Evolutionary conservation across 352 stramenopile genomes (phyloP).

Genomic region (Pythium pyrilobum): DNA sequence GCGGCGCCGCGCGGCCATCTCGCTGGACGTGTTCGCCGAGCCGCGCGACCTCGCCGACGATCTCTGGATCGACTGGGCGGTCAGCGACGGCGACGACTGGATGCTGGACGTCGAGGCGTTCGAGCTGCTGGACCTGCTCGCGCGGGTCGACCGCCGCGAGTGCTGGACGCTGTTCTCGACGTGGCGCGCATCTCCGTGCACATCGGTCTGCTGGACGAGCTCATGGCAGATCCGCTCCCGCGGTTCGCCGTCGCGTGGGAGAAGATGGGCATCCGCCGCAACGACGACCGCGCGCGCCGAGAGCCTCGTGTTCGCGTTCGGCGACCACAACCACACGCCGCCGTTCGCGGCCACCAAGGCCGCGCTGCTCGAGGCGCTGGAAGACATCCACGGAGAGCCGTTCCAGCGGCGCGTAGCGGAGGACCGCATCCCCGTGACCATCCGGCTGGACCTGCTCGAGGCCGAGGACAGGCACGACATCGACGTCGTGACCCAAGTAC

Average conservation of each 20-base stretch:
- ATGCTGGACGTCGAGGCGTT: not conserved
- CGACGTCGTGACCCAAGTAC: no score
- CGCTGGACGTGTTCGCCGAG: not conserved
- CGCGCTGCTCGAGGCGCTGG: not conserved
- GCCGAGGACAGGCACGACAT: no score
- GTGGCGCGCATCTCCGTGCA: not conserved
- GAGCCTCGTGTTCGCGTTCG: not conserved
- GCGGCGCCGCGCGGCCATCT: not conserved
- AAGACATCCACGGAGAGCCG: not conserved
- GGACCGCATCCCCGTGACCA: not conserved
- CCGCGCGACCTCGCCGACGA: not conserved
- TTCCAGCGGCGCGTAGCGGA: not conserved
- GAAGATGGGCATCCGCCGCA: not conserved
- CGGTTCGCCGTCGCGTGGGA: not conserved
- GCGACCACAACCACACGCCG: not conserved
- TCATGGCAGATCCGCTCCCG: not conserved
- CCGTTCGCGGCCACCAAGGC: not conserved
- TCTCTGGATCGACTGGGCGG: constrained; percentile 4
- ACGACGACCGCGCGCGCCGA: not conserved
- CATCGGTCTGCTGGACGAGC: not conserved
- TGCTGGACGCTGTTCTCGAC: not conserved
- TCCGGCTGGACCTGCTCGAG: not conserved
- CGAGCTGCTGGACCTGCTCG: constrained; percentile 2
- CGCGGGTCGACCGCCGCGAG: not conserved
- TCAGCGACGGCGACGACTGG: not conserved